Percentiles rank a stretch among this genome's conserved stretches.
Conservation (phyloP, 1,284 basidiomycete species). For the Sanghuangporus sanghuang region DNA sequence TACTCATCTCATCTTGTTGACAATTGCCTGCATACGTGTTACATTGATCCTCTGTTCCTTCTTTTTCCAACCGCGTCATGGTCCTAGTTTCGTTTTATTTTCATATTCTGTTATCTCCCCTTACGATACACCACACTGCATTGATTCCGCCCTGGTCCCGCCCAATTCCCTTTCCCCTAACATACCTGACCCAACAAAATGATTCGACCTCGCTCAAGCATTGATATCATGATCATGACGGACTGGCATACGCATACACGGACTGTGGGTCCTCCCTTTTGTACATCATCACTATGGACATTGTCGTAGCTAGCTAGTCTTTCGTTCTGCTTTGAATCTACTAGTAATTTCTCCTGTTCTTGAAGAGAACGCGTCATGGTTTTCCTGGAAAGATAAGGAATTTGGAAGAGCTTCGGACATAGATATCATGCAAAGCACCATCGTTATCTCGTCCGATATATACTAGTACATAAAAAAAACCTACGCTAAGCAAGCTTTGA, state of each 20-base stretch:
- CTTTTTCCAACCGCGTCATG: not conserved
- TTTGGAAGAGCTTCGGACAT: too few species aligned
- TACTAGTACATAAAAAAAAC: too few species aligned
- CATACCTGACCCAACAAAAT: not conserved
- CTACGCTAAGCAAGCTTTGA: too few species aligned
- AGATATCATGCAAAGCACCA: too few species aligned
- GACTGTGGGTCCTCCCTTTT: not conserved
- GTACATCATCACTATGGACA: not conserved
- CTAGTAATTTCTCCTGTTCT: not conserved
- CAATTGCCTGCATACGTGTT: not conserved
- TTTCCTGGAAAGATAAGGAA: too few species aligned
- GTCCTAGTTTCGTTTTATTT: not conserved
- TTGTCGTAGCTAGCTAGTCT: not conserved
- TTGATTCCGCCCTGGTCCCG: not conserved
- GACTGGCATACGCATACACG: not conserved
- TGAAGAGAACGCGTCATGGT: too few species aligned
- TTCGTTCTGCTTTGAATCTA: not conserved
- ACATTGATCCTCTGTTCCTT: not conserved
- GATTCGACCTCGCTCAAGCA: not conserved
- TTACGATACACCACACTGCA: not conserved
- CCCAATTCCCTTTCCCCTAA: not conserved
- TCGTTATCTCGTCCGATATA: too few species aligned
- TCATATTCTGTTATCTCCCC: not conserved
- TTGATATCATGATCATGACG: not conserved
- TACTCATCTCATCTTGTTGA: not conserved